Evolutionary conservation across 1,284 basidiomycete genomes (phyloP).

Genomic region (Ustilago nuda): DNA sequence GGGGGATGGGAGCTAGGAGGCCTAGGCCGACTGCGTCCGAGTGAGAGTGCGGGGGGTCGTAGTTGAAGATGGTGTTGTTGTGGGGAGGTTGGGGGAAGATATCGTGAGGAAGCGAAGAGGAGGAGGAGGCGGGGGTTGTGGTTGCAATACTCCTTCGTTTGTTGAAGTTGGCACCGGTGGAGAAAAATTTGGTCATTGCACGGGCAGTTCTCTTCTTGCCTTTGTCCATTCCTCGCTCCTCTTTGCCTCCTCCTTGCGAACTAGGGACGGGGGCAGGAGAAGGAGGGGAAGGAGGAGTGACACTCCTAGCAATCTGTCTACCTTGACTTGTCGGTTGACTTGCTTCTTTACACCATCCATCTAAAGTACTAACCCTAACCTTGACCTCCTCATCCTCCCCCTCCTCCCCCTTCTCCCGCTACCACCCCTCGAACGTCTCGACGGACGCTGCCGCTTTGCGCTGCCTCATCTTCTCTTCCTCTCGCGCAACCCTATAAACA

Average conservation of each 20-base stretch:
- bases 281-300: conserved; percentile 9
- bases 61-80: conserved; percentile 1
- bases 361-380: conserved; percentile 57
- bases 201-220: conserved; percentile 2
- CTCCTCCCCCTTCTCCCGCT: conserved; percentile 35
- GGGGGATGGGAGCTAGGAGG: background rate
- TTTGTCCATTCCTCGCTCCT: background rate
- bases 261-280: background rate
- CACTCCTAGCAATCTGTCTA: conserved; percentile 29
- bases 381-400: conserved; percentile 53
- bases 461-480: conserved; percentile 60
- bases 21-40: conserved; percentile 10
- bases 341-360: conserved; percentile 54
- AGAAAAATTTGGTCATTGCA: conserved; percentile 21
- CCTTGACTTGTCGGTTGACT: conserved; percentile 25
- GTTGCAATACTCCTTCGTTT: conserved; percentile 33
- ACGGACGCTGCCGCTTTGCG: conserved; percentile 16
- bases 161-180: conserved; percentile 8
- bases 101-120: background rate
- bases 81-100: background rate
- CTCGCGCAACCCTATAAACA: conserved; percentile 72
- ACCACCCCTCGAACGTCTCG: conserved; percentile 3
- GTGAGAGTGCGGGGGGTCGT: background rate
- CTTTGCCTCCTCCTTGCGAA: background rate
- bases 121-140: background rate